Evolutionary conservation across 2,329 filamentous ascomycete species (phyloP), one percentile per base, ranked within the genome.

Genomic region (Trichoderma koningiopsis): DNA sequence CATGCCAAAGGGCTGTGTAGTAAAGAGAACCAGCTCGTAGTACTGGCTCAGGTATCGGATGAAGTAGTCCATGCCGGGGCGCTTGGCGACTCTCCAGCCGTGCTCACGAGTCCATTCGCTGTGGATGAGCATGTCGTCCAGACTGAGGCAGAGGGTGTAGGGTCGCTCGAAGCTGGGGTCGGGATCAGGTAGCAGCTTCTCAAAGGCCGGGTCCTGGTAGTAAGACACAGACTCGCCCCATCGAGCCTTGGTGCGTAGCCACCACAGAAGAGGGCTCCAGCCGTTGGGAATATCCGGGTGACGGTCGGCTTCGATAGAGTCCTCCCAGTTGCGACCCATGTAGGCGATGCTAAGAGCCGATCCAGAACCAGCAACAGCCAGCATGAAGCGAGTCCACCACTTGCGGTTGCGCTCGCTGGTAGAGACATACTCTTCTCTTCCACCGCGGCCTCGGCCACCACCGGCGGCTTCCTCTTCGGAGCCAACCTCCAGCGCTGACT

Each of bases 21-120:
- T 99, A 83, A 98, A 99, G 72, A 99, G 89, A 64, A 98, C 96
- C 67, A 99, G 86, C 81, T 99, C 96, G 78, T 97, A 99, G 86
- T 99, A 98, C 80, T 97, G 94, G 81, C 92, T 95, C 60, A 99
- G 87, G 80, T 99, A 99, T 77, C 93, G 92, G 72, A 99, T 83
- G 83, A 99, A 99, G 83, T 99, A 99, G 82, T 99, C 96, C 71
- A 96, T 88, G 57, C 96, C 96, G 43, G 96, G 96, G 61, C 96
- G 89, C 84, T 99, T 99, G 33, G 96, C 96, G 71, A 96, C 87
- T 74, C 95, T 89, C 94, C 96, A 99, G 70, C 96, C 96, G 77
- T 97, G 92, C 79, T 98, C 93, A 69, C 95, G 89, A 29, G 89
- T 88, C 96, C 96, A 99, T 79, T 97, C 93, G 77, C 92, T 97